These are phyloP conservation scores for Cryphonectria japonica DNA, from an alignment of 2,329 filamentous ascomycete species.

Conservation along the genomic window DNA sequence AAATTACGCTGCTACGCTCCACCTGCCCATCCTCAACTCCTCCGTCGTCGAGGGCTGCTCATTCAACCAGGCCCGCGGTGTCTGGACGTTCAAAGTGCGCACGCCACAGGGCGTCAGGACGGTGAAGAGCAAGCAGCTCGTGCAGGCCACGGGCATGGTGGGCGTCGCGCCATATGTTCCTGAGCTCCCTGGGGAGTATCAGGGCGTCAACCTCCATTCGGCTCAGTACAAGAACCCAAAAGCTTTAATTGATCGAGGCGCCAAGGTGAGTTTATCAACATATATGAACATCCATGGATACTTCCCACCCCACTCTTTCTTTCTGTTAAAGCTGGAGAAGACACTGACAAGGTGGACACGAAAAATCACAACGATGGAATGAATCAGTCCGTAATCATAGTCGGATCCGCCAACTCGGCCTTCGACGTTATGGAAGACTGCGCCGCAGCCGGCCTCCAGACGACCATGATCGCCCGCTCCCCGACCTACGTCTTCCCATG, in stretches of 20 bases:
- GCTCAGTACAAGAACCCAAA: slow-evolving; percentile 46
- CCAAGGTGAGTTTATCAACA: slow-evolving; percentile 22
- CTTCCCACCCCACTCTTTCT: too few relatives aligned
- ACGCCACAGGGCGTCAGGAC: slow-evolving; percentile 34
- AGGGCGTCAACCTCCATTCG: slow-evolving; percentile 49
- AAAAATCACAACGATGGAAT: not conserved
- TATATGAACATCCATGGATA: too few relatives aligned
- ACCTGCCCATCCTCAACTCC: slow-evolving; percentile 50
- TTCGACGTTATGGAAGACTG: slow-evolving; percentile 46
- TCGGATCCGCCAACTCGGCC: slow-evolving; percentile 48
- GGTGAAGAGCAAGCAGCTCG: slow-evolving; percentile 46
- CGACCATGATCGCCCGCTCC: slow-evolving; percentile 42
- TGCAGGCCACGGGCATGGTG: slow-evolving; percentile 51
- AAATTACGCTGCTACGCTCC: slow-evolving; percentile 51
- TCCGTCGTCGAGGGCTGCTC: slow-evolving; percentile 44
- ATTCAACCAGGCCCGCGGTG: slow-evolving; percentile 42
- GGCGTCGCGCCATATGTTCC: slow-evolving; percentile 46
- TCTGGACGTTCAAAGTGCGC: slow-evolving; percentile 44
- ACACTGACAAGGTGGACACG: not conserved
- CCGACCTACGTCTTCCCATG: slow-evolving; percentile 42
- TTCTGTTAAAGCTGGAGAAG: too few relatives aligned
- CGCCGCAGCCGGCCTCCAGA: slow-evolving; percentile 36
- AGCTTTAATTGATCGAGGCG: slow-evolving; percentile 32
- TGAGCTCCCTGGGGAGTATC: slow-evolving; percentile 45
- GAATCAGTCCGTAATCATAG: slow-evolving; percentile 36